phyloP scores from a whole-genome alignment of 2,329 filamentous ascomycete species.

The Botrytis elliptica region DNA sequence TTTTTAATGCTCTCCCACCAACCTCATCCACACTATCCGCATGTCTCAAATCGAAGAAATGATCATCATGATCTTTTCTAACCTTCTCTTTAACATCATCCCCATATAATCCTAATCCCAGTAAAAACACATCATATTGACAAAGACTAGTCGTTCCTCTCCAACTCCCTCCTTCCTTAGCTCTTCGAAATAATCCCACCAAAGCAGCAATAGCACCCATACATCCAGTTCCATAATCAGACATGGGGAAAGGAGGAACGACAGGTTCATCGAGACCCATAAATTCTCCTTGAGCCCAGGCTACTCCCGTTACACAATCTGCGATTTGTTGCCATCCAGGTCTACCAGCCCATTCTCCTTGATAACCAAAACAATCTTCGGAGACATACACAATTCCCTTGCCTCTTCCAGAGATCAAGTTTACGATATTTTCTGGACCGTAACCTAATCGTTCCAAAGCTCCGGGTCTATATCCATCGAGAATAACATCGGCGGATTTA shows the following conservation, averaged over 20 bases:
- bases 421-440: constrained; percentile 52
- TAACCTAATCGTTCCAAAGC: constrained; percentile 64
- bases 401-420: constrained; percentile 53
- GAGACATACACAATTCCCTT: constrained; percentile 67
- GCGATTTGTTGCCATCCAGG: constrained; percentile 73
- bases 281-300: constrained; percentile 52
- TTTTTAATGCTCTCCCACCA: constrained; percentile 33
- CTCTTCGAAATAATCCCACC: constrained; percentile 60
- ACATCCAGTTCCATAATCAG: constrained; percentile 69
- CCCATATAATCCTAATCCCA: constrained; percentile 58
- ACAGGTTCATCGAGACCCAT: constrained; percentile 63
- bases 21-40: constrained; percentile 39
- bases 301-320: constrained; percentile 44
- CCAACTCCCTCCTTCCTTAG: constrained; percentile 64
- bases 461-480: constrained; percentile 69
- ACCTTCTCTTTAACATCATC: constrained; percentile 48
- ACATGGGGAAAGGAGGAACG: constrained; percentile 63
- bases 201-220: constrained; percentile 68
- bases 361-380: constrained; percentile 70
- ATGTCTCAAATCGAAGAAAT: constrained; percentile 37
- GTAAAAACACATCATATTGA: constrained; percentile 67
- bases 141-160: constrained; percentile 62
- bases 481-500: constrained; percentile 61
- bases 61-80: constrained; percentile 27
- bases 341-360: constrained; percentile 60